Conservation (phyloP, 23 red algal species). For the Gracilaria gracilis region DNA sequence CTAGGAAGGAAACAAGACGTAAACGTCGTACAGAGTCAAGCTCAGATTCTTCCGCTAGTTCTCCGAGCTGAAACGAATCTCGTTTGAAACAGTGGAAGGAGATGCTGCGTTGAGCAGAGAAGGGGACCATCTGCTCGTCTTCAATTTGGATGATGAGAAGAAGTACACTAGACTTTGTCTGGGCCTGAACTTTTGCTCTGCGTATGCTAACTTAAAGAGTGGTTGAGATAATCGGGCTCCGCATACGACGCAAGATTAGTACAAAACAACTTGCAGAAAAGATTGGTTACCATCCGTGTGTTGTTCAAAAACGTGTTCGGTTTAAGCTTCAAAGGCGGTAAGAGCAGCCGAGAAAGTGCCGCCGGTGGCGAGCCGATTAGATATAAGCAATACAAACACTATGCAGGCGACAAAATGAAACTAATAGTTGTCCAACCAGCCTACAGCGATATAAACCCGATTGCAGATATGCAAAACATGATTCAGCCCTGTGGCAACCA, state of each 20-base stretch:
- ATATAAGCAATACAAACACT: background rate
- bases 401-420: background rate
- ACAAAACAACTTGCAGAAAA: background rate
- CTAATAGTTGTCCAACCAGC: background rate
- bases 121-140: too few relatives aligned
- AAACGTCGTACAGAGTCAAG: background rate
- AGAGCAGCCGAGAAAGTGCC: background rate
- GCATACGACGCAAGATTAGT: background rate
- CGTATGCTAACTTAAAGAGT: background rate
- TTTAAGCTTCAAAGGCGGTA: background rate
- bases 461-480: conserved; percentile 8
- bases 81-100: too few relatives aligned
- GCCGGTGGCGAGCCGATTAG: background rate
- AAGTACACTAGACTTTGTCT: too few relatives aligned
- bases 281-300: background rate
- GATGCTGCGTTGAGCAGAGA: too few relatives aligned
- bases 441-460: background rate
- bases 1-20: background rate
- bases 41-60: background rate
- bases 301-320: background rate
- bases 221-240: too few relatives aligned
- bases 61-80: background rate
- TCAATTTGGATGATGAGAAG: too few relatives aligned
- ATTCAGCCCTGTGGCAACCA: background rate
- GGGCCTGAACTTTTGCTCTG: background rate